A percentile compares a stretch with the other conserved stretches of the same genome.
These are phyloP conservation scores for Pichia norvegensis DNA, from an alignment of 1,139 yeast species.

Conservation along the genomic window DNA sequence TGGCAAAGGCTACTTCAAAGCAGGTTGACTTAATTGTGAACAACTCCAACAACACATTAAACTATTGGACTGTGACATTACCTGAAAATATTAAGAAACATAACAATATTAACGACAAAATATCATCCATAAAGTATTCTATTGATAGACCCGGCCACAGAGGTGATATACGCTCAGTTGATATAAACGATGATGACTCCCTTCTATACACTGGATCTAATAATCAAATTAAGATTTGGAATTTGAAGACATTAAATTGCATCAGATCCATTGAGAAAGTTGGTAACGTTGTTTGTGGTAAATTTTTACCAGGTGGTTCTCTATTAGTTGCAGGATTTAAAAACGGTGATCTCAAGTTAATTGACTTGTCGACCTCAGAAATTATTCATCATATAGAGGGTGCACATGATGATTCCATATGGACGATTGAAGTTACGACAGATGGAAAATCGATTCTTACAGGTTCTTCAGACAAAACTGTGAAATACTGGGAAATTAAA, in stretches of 20 bases:
- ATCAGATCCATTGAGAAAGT: conserved; percentile 73
- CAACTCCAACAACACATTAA: conserved; percentile 66
- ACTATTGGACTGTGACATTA: conserved; percentile 50
- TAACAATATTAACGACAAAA: conserved; percentile 33
- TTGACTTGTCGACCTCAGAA: conserved; percentile 79
- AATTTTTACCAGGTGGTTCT: conserved; percentile 87
- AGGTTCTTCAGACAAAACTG: conserved; percentile 88
- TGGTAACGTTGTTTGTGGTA: conserved; percentile 77
- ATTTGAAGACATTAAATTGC: conserved; percentile 62
- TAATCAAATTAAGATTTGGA: conserved; percentile 87
- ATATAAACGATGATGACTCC: conserved; percentile 72
- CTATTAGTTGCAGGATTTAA: conserved; percentile 86
- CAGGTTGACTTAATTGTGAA: conserved; percentile 56
- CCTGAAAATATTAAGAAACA: conserved; percentile 43
- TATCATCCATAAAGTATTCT: conserved; percentile 44
- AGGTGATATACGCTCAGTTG: conserved; percentile 77
- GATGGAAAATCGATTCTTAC: conserved; percentile 84
- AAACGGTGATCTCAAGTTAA: conserved; percentile 74
- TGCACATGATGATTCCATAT: conserved; percentile 81
- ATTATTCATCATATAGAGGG: conserved; percentile 58
- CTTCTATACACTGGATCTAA: conserved; percentile 85
- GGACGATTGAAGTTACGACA: conserved; percentile 82
- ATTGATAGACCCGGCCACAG: conserved; percentile 82
- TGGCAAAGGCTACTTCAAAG: conserved; percentile 42
- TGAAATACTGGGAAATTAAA: conserved; percentile 82